A percentile compares a stretch with the other conserved stretches of the same genome.
These are phyloP conservation scores for Gossypium trilobum DNA, from an alignment of 441 rosid genomes.

Conservation along the genomic window DNA sequence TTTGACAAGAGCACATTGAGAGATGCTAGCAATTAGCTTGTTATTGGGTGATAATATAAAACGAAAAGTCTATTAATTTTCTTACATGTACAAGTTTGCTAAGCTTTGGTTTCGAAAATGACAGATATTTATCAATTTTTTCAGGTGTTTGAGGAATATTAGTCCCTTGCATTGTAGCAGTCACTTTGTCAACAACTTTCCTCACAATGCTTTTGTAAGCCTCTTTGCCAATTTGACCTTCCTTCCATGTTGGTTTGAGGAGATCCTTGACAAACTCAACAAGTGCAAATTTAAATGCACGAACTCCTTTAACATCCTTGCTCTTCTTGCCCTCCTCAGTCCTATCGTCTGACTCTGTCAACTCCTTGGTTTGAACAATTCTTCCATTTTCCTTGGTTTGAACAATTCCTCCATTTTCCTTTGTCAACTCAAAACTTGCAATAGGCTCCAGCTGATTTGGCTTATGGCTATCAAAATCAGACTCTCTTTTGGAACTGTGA, in stretches of 20 bases:
- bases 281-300: constrained; percentile 80
- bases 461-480: constrained; percentile 18
- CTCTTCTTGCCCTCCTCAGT: constrained; percentile 57
- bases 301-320: constrained; percentile 62
- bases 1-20: neutral
- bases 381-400: constrained; percentile 28
- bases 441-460: constrained; percentile 27
- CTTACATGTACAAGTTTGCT: constrained; percentile 87
- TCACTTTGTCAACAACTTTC: constrained; percentile 91
- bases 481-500: constrained; percentile 19
- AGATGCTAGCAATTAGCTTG: neutral
- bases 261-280: constrained; percentile 83
- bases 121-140: constrained; percentile 73
- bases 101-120: constrained; percentile 77
- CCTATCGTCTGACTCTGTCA: constrained; percentile 37
- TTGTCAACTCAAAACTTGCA: constrained; percentile 22
- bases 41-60: neutral
- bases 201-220: constrained; percentile 85
- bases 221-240: constrained; percentile 78
- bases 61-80: too few relatives aligned
- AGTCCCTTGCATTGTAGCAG: constrained; percentile 56
- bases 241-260: constrained; percentile 91
- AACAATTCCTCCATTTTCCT: constrained; percentile 28
- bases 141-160: constrained; percentile 84
- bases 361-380: constrained; percentile 23